Evolutionary conservation across 306 rosid genomes (phyloP).

Genomic region (Castanea sativa): DNA sequence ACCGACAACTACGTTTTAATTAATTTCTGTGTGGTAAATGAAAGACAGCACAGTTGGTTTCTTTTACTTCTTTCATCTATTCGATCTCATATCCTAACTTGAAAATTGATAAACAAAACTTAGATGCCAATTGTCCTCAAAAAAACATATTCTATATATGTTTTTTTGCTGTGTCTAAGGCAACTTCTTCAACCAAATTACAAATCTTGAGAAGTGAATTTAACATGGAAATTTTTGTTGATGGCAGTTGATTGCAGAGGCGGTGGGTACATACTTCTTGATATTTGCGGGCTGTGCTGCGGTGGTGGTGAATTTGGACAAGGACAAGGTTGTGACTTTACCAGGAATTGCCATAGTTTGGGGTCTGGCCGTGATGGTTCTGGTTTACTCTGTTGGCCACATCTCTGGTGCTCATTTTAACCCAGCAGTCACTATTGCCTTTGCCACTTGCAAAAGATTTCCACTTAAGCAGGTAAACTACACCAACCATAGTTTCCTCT

Average conservation of each 20-base stretch:
- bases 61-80: no score
- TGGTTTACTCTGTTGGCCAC: slow-evolving; percentile 75
- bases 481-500: not conserved
- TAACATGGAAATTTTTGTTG: not conserved
- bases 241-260: slow-evolving; percentile 69
- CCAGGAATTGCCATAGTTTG: slow-evolving; percentile 69
- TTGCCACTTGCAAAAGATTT: slow-evolving; percentile 58
- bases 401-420: slow-evolving; percentile 90
- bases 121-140: no score
- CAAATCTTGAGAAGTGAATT: not conserved
- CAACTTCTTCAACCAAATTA: not conserved
- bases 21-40: no score
- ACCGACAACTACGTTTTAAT: no score
- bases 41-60: no score
- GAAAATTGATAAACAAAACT: no score
- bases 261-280: slow-evolving; percentile 74
- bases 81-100: no score
- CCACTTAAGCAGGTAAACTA: slow-evolving; percentile 61
- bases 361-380: slow-evolving; percentile 66
- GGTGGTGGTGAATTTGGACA: slow-evolving; percentile 50
- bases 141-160: no score
- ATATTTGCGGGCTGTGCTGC: slow-evolving; percentile 76
- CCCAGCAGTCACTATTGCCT: slow-evolving; percentile 89
- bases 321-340: slow-evolving; percentile 38
- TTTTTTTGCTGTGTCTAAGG: not conserved